Base-by-base conservation (phyloP, 179 eudicot genomes). In the Sideroxylon spinosum region DNA sequence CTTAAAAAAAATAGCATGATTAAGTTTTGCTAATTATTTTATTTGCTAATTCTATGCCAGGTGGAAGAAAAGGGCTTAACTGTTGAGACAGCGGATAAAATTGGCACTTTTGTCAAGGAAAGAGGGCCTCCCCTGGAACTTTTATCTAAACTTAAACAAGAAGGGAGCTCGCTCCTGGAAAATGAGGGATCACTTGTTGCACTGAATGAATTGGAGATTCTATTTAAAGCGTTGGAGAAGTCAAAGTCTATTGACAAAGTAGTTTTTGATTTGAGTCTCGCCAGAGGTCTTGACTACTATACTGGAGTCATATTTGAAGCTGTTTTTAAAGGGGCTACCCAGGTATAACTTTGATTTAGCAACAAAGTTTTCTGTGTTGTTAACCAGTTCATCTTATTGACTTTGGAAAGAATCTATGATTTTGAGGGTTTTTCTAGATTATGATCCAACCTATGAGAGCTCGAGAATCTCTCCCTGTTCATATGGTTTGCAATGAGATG, bases 231-330 rank as follows among this genome's bases (percentile, higher is more conserved):
- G 46, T 82, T 92, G 79, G 91, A 90, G 52, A 89, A 79, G 79
- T 79, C 96, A 16, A 87, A 88, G 70, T 90, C 92, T 60, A 68
- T 92, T n/a, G 87, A 85, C 84, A 95, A 83, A 85, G 87, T 95
- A 67, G 91, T 94, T 76, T 91, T 95, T 68, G 99, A 95, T 86
- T 76, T 95, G 83, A 94, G 99, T 83, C 96, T 95, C 80, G 99
- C 98, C 68, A 90, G 99, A 85, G 99, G 98, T 73, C 97, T 95
- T 78, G 98, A 95, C 75, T 95, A 95, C 81, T 95, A 95, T 75
- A 95, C 98, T 48, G 99, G 99, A 65, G 94, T 95, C 83, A 89
- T 95, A 85, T 95, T 83, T 78, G 99, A 93, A 88, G 97, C 95
- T 84, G 94, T 88, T 82, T 91, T 94, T 74, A 93, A 91, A 83